Evolutionary conservation across 805 yeast genomes (phyloP), one percentile per base, ranked within the genome.

Genomic region (Spathaspora hagerdaliae): DNA sequence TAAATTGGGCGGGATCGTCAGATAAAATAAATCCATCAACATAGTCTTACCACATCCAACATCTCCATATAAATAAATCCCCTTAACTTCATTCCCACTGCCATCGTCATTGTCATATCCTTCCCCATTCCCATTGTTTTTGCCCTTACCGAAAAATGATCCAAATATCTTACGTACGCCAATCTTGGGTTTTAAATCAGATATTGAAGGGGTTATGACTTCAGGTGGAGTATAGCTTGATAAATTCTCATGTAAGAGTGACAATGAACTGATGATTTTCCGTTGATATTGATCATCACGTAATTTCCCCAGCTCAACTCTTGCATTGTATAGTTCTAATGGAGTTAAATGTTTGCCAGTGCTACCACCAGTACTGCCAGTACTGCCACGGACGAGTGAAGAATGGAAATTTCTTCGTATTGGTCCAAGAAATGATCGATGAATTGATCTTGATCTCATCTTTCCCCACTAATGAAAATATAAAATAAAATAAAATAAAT

Each of bases 21-120:
- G 72, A 65, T 91, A 94, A 58, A 94, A 94, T 53, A 94, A 72
- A 64, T 94, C 98, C 98, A 94, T 92, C 49, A 94, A 72, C 97
- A 94, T 92, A 7, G 99, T 94, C 61, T 94, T 92, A 4, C 99
- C 99, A 65, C 98, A 91, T 1, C 99, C 99, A 37, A 94, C 99
- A 63, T 94, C 98, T 19, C 99, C 99, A 64, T 87, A 94, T 29
- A 94, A 73, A 58, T 94, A 94, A 7, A 94, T 85, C 5, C 99
- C 99, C 52, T 77, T 96, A 11, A 83, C 72, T 2, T 55, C 56
- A 14, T 64, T 64, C 10, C n/a, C 37, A 14, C 15, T 15, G 8
- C 12, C 8, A 27, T 39, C 36, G n/a, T 24, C 29, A 27, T 24
- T 41, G 24, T 19, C 24, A 19, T 19, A 19, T 19, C 24, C 24